A percentile compares a stretch with the other conserved stretches of the same genome.
Evolutionary conservation across 352 stramenopile species (phyloP).

Genomic region (Globisporangium echinulatum): DNA sequence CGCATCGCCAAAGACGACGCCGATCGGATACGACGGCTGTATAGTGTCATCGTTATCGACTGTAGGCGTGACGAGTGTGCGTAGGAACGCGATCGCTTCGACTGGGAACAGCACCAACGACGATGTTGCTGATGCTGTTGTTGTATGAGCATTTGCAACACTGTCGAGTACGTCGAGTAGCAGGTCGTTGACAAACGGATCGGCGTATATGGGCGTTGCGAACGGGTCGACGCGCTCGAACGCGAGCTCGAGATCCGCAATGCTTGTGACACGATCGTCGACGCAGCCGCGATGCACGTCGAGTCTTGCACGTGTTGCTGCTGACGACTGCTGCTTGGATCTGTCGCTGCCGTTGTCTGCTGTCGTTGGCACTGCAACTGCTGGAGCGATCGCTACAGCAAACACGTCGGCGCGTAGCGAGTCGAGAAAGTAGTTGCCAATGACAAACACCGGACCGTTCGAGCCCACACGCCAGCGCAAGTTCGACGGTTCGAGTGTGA

Average conservation of each 20-base stretch:
- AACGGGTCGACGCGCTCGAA: slow-evolving; percentile 22
- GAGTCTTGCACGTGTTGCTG: not conserved
- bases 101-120: slow-evolving; percentile 65
- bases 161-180: slow-evolving; percentile 28
- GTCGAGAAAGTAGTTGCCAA: slow-evolving; percentile 83
- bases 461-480: slow-evolving; percentile 32
- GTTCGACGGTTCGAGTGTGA: slow-evolving; percentile 26
- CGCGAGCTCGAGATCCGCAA: slow-evolving; percentile 46
- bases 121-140: slow-evolving; percentile 12
- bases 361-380: not conserved
- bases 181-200: slow-evolving; percentile 31
- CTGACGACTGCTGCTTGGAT: not conserved
- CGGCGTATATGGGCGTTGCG: slow-evolving; percentile 22
- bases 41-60: not conserved
- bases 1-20: slow-evolving; percentile 44
- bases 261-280: slow-evolving; percentile 31
- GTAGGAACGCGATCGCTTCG: slow-evolving; percentile 55
- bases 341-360: not conserved
- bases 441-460: slow-evolving; percentile 55
- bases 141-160: slow-evolving; percentile 8
- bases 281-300: slow-evolving; percentile 39
- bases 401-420: slow-evolving; percentile 71
- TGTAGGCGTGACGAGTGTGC: slow-evolving; percentile 16
- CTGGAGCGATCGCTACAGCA: slow-evolving; percentile 17
- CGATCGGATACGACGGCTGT: slow-evolving; percentile 11